phyloP scores from a whole-genome alignment of 2,329 filamentous ascomycete genomes.

The Botryotinia convoluta region DNA sequence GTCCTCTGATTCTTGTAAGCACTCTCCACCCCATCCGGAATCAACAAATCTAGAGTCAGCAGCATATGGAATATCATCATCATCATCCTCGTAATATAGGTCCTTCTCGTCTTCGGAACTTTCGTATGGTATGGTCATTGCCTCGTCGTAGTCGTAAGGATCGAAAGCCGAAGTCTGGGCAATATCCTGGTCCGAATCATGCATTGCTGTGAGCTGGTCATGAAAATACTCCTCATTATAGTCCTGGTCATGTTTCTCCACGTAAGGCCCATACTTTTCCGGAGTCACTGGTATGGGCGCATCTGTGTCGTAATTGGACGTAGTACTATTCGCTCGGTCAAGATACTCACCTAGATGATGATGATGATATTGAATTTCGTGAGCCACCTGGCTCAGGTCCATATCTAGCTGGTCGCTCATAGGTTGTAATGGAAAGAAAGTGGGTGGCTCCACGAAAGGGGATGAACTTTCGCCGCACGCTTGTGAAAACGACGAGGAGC shows the following conservation, averaged over 20 bases:
- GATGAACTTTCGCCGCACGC: constrained; percentile 39
- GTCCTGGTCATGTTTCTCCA: constrained; percentile 27
- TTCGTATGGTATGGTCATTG: constrained; percentile 24
- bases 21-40: constrained; percentile 71
- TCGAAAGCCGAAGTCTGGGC: background rate
- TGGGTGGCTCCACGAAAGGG: constrained; percentile 35
- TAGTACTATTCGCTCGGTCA: constrained; percentile 29
- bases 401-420: constrained; percentile 28
- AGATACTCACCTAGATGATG: constrained; percentile 52
- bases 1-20: constrained; percentile 94
- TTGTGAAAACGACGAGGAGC: constrained; percentile 33
- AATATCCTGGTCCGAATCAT: background rate
- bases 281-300: background rate
- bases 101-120: constrained; percentile 33
- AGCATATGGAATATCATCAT: constrained; percentile 50
- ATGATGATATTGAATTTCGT: constrained; percentile 41
- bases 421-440: constrained; percentile 32
- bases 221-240: constrained; percentile 26
- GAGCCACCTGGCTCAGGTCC: constrained; percentile 29
- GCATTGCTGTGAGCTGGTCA: constrained; percentile 23
- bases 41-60: constrained; percentile 63
- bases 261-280: constrained; percentile 9
- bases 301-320: constrained; percentile 50
- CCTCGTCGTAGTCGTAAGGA: constrained; percentile 29
- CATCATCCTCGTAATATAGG: constrained; percentile 43